A percentile compares a stretch with the other conserved stretches of the same genome.
Evolutionary conservation across 441 rosid species (phyloP).

Genomic region (Omphalea diandra): DNA sequence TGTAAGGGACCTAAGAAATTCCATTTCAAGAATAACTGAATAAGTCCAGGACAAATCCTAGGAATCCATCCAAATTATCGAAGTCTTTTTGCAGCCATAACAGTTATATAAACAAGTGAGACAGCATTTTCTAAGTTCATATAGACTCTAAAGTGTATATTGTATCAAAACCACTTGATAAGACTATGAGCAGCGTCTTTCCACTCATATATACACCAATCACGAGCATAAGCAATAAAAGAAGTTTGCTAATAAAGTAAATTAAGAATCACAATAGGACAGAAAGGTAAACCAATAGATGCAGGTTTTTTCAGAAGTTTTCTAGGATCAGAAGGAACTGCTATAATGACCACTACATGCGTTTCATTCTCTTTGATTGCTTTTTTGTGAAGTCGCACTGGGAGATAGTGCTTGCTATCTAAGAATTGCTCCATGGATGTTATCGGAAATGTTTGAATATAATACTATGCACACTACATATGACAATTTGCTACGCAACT

Average conservation of each 20-base stretch:
- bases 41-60: too few relatives aligned
- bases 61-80: too few relatives aligned
- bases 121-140: not conserved
- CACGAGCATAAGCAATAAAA: not conserved
- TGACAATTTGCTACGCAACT: too few relatives aligned
- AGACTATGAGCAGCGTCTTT: not conserved
- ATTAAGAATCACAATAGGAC: too few relatives aligned
- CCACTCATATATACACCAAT: not conserved
- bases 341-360: constrained; percentile 2
- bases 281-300: too few relatives aligned
- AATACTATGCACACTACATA: too few relatives aligned
- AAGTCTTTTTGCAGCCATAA: not conserved
- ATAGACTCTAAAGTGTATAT: not conserved
- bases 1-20: not conserved
- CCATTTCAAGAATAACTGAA: not conserved
- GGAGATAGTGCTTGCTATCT: too few relatives aligned
- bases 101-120: not conserved
- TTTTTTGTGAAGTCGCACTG: too few relatives aligned
- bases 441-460: too few relatives aligned
- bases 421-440: too few relatives aligned
- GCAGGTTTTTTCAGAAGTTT: not conserved
- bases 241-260: not conserved
- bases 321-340: constrained; percentile 13
- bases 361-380: constrained; percentile 10
- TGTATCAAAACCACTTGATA: not conserved